Percentiles rank a stretch among this genome's conserved stretches.
Evolutionary conservation across 2,329 filamentous ascomycete species (phyloP).

Genomic region (Golovinomyces cichoracearum): DNA sequence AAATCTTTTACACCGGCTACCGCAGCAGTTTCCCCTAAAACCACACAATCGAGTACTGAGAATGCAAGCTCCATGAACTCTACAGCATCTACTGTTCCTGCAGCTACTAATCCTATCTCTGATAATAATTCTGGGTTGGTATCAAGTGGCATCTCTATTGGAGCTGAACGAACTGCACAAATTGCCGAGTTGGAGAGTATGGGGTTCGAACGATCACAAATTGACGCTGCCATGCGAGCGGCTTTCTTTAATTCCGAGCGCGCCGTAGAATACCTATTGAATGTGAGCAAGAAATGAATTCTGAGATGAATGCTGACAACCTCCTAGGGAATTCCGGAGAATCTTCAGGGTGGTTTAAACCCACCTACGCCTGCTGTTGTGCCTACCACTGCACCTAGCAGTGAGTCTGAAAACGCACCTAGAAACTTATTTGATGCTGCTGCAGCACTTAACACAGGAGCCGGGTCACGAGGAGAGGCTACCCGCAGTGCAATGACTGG

Average conservation of each 20-base stretch:
- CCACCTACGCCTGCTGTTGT: slow-evolving; percentile 17
- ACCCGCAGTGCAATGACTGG: slow-evolving; percentile 17
- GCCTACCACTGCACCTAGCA: slow-evolving; percentile 21
- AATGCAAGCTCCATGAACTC: slow-evolving; percentile 22
- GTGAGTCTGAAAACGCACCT: slow-evolving; percentile 34
- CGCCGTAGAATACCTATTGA: slow-evolving; percentile 86
- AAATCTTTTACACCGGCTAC: slow-evolving; percentile 29
- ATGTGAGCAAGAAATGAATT: slow-evolving; percentile 26
- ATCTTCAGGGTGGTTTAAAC: slow-evolving; percentile 45
- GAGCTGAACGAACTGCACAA: slow-evolving; percentile 53
- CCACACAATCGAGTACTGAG: slow-evolving; percentile 22
- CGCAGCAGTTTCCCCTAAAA: slow-evolving; percentile 32
- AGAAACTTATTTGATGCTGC: slow-evolving; percentile 87
- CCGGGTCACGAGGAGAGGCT: slow-evolving; percentile 18
- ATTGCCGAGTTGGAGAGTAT: slow-evolving; percentile 90
- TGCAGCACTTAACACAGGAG: slow-evolving; percentile 27
- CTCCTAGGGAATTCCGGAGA: slow-evolving; percentile 65
- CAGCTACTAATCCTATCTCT: slow-evolving; percentile 23
- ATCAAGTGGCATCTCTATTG: slow-evolving; percentile 63
- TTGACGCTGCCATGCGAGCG: slow-evolving; percentile 82
- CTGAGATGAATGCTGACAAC: slow-evolving; percentile 3
- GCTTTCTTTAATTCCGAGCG: slow-evolving; percentile 94
- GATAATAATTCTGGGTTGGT: slow-evolving; percentile 33
- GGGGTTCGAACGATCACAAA: slow-evolving; percentile 74
- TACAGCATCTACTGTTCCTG: slow-evolving; percentile 21